phyloP scores from a whole-genome alignment of 495 filamentous ascomycete species.

The Neohortaea acidophila region DNA sequence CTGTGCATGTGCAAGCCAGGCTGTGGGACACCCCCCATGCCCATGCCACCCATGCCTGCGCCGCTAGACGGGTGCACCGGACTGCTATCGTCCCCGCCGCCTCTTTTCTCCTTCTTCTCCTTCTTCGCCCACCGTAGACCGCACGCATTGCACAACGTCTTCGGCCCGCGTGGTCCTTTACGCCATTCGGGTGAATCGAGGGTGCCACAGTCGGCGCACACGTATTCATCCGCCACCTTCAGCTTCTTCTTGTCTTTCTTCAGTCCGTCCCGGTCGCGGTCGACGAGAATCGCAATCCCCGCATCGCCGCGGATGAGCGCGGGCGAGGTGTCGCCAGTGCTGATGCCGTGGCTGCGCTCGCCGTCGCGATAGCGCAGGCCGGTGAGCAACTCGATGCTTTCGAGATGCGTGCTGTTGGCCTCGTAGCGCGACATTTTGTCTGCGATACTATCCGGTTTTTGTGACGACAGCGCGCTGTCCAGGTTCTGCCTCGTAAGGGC shows the following conservation, averaged over 20 bases:
- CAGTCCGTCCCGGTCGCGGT: constrained; percentile 44
- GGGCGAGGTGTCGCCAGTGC: constrained; percentile 66
- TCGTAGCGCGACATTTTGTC: constrained; percentile 67
- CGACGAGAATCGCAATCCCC: constrained; percentile 66
- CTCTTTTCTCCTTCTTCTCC: constrained; percentile 29
- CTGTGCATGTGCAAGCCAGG: constrained; percentile 9
- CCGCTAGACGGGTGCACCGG: background rate
- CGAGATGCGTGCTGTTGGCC: constrained; percentile 50
- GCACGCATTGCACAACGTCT: constrained; percentile 95
- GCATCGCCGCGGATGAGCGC: constrained; percentile 71
- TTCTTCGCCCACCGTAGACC: constrained; percentile 42
- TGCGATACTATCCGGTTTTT: constrained; percentile 53
- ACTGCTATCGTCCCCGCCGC: constrained; percentile 9
- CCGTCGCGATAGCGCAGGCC: constrained; percentile 79
- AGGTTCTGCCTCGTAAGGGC: constrained; percentile 63
- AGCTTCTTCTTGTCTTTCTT: constrained; percentile 87
- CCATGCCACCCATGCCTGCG: background rate
- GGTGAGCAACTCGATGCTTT: constrained; percentile 88
- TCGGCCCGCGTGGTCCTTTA: constrained; percentile 84
- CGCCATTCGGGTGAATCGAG: constrained; percentile 88
- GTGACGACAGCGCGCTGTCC: constrained; percentile 57
- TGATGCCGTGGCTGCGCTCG: constrained; percentile 76
- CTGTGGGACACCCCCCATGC: constrained; percentile 2
- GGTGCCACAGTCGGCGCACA: constrained; percentile 82
- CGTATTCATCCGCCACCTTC: constrained; percentile 84